phyloP scores from a whole-genome alignment of 2,329 filamentous ascomycete species.

The Fusarium burgessii region DNA sequence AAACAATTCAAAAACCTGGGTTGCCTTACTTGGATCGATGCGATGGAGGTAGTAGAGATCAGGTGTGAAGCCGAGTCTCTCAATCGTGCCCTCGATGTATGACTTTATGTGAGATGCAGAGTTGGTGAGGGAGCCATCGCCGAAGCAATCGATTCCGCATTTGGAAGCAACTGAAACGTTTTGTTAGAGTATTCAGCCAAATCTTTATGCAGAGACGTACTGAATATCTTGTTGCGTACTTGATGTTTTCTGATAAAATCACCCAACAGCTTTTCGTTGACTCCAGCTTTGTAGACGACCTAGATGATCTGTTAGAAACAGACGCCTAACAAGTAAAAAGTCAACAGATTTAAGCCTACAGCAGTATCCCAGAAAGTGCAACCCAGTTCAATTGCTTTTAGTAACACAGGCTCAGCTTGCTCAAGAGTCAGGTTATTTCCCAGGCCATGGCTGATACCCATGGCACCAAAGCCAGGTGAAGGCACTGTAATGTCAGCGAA shows the following conservation, averaged over 20 bases:
- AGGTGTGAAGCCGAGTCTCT: constrained; percentile 5
- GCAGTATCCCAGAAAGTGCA: constrained; percentile 13
- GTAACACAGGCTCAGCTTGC: constrained; percentile 2
- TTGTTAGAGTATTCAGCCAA: background rate
- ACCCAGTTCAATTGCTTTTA: constrained; percentile 1
- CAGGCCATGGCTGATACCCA: background rate
- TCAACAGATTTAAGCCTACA: background rate
- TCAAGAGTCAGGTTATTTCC: background rate
- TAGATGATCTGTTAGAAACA: background rate
- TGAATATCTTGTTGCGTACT: background rate
- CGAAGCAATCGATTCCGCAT: background rate
- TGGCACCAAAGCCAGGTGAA: constrained; percentile 7
- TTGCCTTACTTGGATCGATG: constrained; percentile 1
- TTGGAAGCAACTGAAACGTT: background rate
- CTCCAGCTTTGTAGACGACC: background rate
- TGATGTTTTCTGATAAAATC: constrained; percentile 10
- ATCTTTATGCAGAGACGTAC: background rate
- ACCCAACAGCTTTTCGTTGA: background rate
- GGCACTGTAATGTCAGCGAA: background rate
- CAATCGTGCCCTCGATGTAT: constrained; percentile 2
- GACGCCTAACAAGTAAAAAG: rapidly evolving
- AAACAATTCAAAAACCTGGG: rapidly evolving
- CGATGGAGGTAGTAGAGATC: constrained; percentile 11
- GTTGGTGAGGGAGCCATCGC: background rate
- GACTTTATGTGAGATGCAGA: background rate